Evolutionary conservation across 306 rosid species (phyloP), one percentile per base, ranked within the genome.

Genomic region (Rosa chinensis): DNA sequence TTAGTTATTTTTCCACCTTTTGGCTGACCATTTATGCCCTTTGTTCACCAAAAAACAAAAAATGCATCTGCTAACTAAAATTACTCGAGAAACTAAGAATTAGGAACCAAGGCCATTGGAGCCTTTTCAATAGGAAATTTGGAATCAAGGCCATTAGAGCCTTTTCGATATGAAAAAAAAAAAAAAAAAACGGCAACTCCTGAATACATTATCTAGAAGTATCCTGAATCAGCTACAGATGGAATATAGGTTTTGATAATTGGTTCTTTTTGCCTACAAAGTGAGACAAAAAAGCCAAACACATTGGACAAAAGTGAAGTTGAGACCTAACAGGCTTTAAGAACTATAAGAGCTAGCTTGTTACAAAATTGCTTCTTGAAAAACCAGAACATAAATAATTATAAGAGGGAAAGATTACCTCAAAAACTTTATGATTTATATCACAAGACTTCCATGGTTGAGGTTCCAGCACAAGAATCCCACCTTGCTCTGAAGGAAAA

Each of bases 371-470:
- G 8, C 49, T 45, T 7, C 11, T 12, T 49, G 53, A 14, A 49
- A 5, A 13, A 4, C 53, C 53, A 49, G 53, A 49, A 32, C 37
- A 45, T 13, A 8, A 52, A 14, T 3, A 72, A 11, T 20, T 2
- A 23, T 1, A 59, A 7, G 66, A 6, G 61, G 61, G 32, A 40
- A 76, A 16, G 32, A 59, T 68, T 80, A 86, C 92, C 90, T 89
- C 86, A 45, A 90, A 86, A 11, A 80, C 88, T 32, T 20, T 68
- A 43, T 76, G 77, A 61, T 89, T 89, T 61, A 45, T 78, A 81
- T 84, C 87, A 44, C 86, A 89, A 25, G 99, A 94, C 84, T 91
- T 94, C 99, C 99, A 94, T 75, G 97, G 97, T 81, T 94, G 99
- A 81, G 99, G 97, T 92, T 94, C 99, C 87, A 94, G 78, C 66